These are phyloP conservation scores for Corynascus novoguineensis DNA, from an alignment of 495 filamentous ascomycete genomes.

Conservation along the genomic window DNA sequence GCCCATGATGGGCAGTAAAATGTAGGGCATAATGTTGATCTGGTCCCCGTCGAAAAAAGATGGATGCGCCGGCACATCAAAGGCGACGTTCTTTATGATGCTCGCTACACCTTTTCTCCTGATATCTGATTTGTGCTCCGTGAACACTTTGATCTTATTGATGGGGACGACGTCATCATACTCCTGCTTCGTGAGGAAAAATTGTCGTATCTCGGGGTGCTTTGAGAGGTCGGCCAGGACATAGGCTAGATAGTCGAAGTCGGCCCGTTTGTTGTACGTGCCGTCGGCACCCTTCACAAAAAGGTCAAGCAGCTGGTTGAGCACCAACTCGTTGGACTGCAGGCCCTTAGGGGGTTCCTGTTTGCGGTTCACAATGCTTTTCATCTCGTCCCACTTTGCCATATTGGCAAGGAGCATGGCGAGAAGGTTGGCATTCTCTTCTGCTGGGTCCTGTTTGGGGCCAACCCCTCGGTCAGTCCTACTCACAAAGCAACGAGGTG, in stretches of 20 bases:
- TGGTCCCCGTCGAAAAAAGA: slow-evolving; percentile 62
- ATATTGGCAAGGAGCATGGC: slow-evolving; percentile 93
- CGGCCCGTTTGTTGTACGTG: slow-evolving; percentile 74
- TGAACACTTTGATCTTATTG: slow-evolving; percentile 87
- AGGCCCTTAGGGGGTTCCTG: slow-evolving; percentile 53
- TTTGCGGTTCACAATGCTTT: slow-evolving; percentile 58
- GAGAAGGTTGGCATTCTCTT: slow-evolving; percentile 73
- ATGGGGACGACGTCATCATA: slow-evolving; percentile 78
- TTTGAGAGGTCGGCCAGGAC: slow-evolving; percentile 90
- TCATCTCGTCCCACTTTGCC: slow-evolving; percentile 67
- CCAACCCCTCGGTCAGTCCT: slow-evolving; percentile 6
- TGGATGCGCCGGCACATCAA: slow-evolving; percentile 63
- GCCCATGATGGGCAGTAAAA: slow-evolving; percentile 64
- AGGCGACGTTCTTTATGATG: slow-evolving; percentile 82
- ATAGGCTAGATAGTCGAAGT: slow-evolving; percentile 89
- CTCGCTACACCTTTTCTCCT: slow-evolving; percentile 86
- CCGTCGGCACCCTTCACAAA: slow-evolving; percentile 88
- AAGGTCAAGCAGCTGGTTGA: slow-evolving; percentile 89
- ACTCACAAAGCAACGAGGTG: background rate
- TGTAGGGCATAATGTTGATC: slow-evolving; percentile 77
- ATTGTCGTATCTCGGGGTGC: slow-evolving; percentile 62
- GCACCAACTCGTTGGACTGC: slow-evolving; percentile 63
- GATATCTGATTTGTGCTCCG: slow-evolving; percentile 72
- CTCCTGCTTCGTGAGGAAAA: slow-evolving; percentile 65
- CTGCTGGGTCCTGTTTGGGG: slow-evolving; percentile 41